Percentiles rank a stretch among this genome's conserved stretches.
These are phyloP conservation scores for Trichomonascaceae sp. DNA, from an alignment of 1,139 yeast genomes.

Conservation along the genomic window DNA sequence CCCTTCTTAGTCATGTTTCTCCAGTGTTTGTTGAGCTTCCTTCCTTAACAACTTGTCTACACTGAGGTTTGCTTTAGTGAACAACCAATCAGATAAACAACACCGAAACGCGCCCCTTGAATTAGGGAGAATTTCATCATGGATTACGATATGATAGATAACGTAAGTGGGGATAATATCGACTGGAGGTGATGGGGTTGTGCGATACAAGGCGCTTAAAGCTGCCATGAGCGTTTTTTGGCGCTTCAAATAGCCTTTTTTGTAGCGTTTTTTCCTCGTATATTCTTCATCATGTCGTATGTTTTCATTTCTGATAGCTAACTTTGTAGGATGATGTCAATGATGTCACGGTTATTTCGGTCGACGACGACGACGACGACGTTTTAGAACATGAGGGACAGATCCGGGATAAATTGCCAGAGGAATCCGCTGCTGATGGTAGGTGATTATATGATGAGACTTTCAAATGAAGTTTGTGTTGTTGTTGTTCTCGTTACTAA, in stretches of 20 bases:
- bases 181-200: not conserved
- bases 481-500: not conserved
- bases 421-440: constrained; percentile 13
- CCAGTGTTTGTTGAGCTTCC: not conserved
- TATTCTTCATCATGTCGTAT: not conserved
- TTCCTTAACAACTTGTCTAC: not conserved
- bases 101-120: not conserved
- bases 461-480: not conserved
- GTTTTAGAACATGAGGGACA: constrained; percentile 1
- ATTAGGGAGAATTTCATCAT: not conserved
- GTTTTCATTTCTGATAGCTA: not conserved
- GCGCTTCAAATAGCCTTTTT: not conserved
- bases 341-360: constrained; percentile 9
- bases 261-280: not conserved
- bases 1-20: not conserved
- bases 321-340: constrained; percentile 3
- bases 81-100: not conserved
- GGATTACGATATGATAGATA: not conserved
- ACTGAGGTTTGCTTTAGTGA: not conserved
- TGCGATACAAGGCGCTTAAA: not conserved
- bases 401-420: constrained; percentile 3
- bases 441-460: constrained; percentile 4
- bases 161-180: not conserved
- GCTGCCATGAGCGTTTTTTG: too few relatives aligned
- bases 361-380: constrained; percentile 1